Percentiles rank a stretch among this genome's conserved stretches.
These are phyloP conservation scores for Salvia rosmarinus DNA, from an alignment of 257 asterid genomes.

Conservation along the genomic window DNA sequence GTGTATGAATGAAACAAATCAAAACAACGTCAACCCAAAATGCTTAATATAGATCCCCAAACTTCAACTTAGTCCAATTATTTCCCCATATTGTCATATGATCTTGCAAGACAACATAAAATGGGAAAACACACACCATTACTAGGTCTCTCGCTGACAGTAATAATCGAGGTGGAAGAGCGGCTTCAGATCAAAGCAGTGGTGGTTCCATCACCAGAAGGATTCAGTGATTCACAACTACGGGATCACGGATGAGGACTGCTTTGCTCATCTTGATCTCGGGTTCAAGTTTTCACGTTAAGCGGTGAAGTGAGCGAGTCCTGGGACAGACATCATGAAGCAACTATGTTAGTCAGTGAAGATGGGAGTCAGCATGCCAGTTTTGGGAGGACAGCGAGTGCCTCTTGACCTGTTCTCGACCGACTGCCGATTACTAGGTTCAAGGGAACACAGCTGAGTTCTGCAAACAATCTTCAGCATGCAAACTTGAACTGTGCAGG, in stretches of 20 bases:
- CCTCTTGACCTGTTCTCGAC: slow-evolving; percentile 62
- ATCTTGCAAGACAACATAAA: too few relatives aligned
- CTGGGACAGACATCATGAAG: slow-evolving; percentile 77
- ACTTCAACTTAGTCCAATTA: too few relatives aligned
- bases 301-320: slow-evolving; percentile 60
- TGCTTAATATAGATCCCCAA: too few relatives aligned
- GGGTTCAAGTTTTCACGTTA: slow-evolving; percentile 75
- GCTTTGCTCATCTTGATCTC: slow-evolving; percentile 84
- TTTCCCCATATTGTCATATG: too few relatives aligned
- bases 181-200: slow-evolving; percentile 70
- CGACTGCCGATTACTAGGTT: slow-evolving; percentile 72
- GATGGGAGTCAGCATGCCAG: slow-evolving; percentile 84
- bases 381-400: slow-evolving; percentile 70
- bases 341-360: slow-evolving; percentile 64
- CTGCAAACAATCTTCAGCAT: slow-evolving; percentile 31
- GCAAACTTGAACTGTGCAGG: slow-evolving; percentile 61
- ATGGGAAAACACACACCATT: too few relatives aligned
- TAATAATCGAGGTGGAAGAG: slow-evolving; percentile 66
- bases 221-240: slow-evolving; percentile 69
- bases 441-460: slow-evolving; percentile 34
- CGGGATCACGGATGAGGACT: slow-evolving; percentile 68
- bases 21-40: too few relatives aligned
- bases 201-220: slow-evolving; percentile 63
- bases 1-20: too few relatives aligned
- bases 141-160: slow-evolving; percentile 50